Base-by-base conservation (phyloP, 768 basidiomycete species). In the Termitomyces sp. region DNA sequence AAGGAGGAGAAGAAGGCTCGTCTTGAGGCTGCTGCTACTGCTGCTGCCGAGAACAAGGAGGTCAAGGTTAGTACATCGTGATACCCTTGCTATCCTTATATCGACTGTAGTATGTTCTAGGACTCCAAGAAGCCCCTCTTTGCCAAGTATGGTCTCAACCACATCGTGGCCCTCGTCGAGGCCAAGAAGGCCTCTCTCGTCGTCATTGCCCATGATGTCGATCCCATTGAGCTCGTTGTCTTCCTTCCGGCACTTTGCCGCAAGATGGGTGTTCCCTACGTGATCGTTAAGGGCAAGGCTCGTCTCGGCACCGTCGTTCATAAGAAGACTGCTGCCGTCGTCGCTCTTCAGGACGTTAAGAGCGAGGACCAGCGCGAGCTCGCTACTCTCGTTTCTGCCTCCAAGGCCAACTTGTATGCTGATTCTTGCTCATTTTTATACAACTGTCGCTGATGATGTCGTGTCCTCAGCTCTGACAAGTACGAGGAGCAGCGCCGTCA, bases 251-350 rank as follows among this genome's bases (percentile, higher is more conserved):
- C 96, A 53, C 87, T 98, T 58, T 98, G 96, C 80, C 88, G 93
- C 74, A 98, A 98, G 86, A 98, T 98, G 95, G 95, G 95, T 71
- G 90, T 98, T 34, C 95, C 95, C 40, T 98, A 98, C 76, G 92
- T 94, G 61, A 97, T 99, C 62, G 94, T 96, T 64, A 98, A 98
- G 79, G 89, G 90, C 76, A 98, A 98, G 77, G 93, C 96, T 54
- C 91, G 96, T 70, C 91, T 98, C 66, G 96, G 96, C 64, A 93
- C 95, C 7, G 93, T 98, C 59, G 93, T 95, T 40, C 92, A 97
- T 83, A 97, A 97, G 86, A 98, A 98, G 85, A 98, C 94, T 50
- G 87, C 94, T 45, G 88, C 95, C 51, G 88, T 95, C 51, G 75
- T 97, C 53, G 88, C 90, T 40, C 72, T 99, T 57, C 90, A 94